A percentile compares a stretch with the other conserved stretches of the same genome.
These are phyloP conservation scores for Medicago ruthenica DNA, from an alignment of 306 rosid genomes.

Conservation along the genomic window DNA sequence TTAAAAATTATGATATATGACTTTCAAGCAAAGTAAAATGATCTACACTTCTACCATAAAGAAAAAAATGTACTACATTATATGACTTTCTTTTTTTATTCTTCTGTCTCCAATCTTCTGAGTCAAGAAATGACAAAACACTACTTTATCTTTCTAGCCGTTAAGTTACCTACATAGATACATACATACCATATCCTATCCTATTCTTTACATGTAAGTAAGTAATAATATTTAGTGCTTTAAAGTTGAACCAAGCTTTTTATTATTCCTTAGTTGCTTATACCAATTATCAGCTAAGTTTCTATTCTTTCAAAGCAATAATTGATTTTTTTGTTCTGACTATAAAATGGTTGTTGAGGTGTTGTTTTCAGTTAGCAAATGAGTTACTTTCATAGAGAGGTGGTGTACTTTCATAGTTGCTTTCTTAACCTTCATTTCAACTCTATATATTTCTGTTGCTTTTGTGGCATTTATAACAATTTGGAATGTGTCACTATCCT, in stretches of 20 bases:
- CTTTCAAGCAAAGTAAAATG: conserved; percentile 54
- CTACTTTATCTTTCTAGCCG: conserved; percentile 36
- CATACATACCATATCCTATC: neutral
- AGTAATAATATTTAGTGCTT: conserved; percentile 37
- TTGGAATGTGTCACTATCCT: conserved; percentile 49
- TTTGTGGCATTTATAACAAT: conserved; percentile 37
- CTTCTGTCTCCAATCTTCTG: neutral
- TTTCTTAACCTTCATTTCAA: conserved; percentile 43
- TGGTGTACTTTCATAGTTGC: conserved; percentile 48
- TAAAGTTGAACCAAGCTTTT: conserved; percentile 24
- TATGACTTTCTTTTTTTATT: neutral
- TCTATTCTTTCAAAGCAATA: neutral
- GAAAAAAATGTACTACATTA: no score
- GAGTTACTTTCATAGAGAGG: conserved; percentile 62
- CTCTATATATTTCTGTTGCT: conserved; percentile 40
- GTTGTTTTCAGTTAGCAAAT: conserved; percentile 70
- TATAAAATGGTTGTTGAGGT: conserved; percentile 47
- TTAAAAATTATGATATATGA: neutral
- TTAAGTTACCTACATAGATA: conserved; percentile 28
- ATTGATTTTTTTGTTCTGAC: conserved; percentile 8
- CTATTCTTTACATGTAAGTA: conserved; percentile 37
- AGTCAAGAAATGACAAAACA: conserved; percentile 34
- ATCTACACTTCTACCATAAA: neutral
- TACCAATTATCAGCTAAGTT: conserved; percentile 3
- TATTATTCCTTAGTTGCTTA: conserved; percentile 25